A percentile compares a stretch with the other conserved stretches of the same genome.
These are phyloP conservation scores for Ceratonia siliqua DNA, from an alignment of 306 rosid species.

Conservation along the genomic window DNA sequence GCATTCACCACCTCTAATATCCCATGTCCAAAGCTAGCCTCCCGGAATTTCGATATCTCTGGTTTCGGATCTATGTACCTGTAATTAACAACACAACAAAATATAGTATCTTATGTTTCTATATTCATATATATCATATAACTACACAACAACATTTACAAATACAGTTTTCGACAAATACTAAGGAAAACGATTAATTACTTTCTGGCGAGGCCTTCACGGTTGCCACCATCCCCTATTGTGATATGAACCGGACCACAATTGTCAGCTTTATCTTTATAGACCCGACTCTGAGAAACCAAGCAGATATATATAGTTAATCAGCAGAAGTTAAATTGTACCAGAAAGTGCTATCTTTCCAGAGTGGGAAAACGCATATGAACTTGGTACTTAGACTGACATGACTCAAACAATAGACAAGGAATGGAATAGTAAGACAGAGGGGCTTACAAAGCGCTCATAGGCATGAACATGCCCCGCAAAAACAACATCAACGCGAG, in stretches of 20 bases:
- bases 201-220: conserved; percentile 79
- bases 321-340: no score
- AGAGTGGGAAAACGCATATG: no score
- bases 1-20: conserved; percentile 57
- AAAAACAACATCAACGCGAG: conserved; percentile 73
- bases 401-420: no score
- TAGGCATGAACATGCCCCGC: conserved; percentile 90
- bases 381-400: no score
- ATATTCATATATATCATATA: no score
- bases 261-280: conserved; percentile 53
- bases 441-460: conserved; percentile 81
- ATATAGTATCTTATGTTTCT: not conserved
- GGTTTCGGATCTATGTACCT: conserved; percentile 68
- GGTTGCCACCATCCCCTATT: conserved; percentile 96
- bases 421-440: not conserved
- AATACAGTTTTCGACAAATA: not conserved
- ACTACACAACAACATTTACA: no score
- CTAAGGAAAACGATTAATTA: conserved; percentile 15
- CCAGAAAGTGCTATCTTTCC: no score
- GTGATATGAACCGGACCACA: conserved; percentile 78
- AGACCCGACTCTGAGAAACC: conserved; percentile 64
- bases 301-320: not conserved
- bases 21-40: conserved; percentile 92
- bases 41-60: conserved; percentile 64
- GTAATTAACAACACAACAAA: not conserved